Percentiles rank a stretch among this genome's conserved stretches.
Evolutionary conservation across 139 green algal genomes (phyloP).

Genomic region (Astrephomene gubernaculifera): DNA sequence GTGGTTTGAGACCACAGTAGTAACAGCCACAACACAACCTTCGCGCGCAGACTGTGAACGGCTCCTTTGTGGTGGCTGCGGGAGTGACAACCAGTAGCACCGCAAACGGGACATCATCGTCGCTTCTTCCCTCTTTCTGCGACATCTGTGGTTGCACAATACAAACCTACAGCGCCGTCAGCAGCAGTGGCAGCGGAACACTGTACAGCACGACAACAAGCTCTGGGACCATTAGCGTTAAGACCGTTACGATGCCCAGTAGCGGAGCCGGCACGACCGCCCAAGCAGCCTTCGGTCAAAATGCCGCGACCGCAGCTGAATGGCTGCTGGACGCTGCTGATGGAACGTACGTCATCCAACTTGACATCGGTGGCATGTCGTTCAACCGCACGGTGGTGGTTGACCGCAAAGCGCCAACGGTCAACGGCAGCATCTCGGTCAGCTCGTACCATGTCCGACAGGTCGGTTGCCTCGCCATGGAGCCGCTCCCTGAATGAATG

Average conservation of each 20-base stretch:
- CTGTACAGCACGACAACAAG: background rate
- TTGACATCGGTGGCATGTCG: background rate
- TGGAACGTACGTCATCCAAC: background rate
- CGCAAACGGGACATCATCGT: background rate
- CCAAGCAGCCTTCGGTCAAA: background rate
- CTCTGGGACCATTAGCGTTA: background rate
- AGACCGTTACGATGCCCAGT: no score
- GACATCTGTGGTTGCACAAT: constrained; percentile 1
- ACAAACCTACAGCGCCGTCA: no score
- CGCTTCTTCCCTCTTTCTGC: background rate
- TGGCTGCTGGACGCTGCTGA: constrained; percentile 8
- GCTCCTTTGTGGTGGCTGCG: background rate
- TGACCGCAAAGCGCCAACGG: constrained; percentile 7
- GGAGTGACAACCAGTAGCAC: background rate
- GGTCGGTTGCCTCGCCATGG: no score
- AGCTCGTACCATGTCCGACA: background rate
- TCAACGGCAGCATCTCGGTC: background rate
- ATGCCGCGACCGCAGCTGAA: background rate
- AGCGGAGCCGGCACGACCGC: no score
- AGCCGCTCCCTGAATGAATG: no score
- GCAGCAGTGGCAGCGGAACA: background rate
- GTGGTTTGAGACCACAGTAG: no score
- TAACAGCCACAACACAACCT: no score
- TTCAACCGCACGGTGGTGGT: constrained; percentile 3
- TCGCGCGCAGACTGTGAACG: constrained; percentile 5